Evolutionary conservation across 225 moss, liverwort and hornwort species (phyloP).

Genomic region (Thuidium tamariscinum): DNA sequence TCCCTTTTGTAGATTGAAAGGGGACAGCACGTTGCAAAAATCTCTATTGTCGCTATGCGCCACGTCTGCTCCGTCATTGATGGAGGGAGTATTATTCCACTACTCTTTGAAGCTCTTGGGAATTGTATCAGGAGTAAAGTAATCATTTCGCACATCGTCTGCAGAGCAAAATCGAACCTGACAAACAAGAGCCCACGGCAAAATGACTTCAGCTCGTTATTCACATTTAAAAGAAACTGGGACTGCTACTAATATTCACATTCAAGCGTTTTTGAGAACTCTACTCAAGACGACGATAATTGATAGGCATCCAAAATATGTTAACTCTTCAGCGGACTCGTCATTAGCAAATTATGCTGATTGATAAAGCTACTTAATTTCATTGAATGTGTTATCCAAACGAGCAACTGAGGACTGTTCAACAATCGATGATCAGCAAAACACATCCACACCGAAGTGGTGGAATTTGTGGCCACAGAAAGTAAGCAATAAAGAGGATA

Average conservation of each 20-base stretch:
- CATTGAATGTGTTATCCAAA: background rate
- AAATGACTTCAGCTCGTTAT: background rate
- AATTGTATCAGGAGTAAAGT: slow-evolving; percentile 18
- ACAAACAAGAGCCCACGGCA: background rate
- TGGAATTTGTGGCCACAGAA: background rate
- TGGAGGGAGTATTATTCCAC: background rate
- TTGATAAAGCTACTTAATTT: background rate
- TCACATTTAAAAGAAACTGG: background rate
- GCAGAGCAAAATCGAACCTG: slow-evolving; percentile 38
- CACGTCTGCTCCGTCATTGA: background rate
- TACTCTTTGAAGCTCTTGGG: slow-evolving; percentile 22
- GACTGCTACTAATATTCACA: background rate
- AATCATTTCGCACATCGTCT: slow-evolving; percentile 25
- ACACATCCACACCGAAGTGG: background rate
- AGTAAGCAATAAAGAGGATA: background rate
- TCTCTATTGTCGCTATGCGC: background rate
- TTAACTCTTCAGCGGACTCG: background rate
- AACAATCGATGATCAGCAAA: background rate
- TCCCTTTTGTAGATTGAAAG: background rate
- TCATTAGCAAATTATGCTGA: background rate
- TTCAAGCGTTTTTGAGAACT: background rate
- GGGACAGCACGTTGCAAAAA: background rate
- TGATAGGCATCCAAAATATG: background rate
- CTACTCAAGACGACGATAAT: background rate
- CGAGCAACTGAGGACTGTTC: background rate